A percentile compares a stretch with the other conserved stretches of the same genome.
These are phyloP conservation scores for Leishmania arabica DNA, from an alignment of 208 protist species.

Conservation along the genomic window DNA sequence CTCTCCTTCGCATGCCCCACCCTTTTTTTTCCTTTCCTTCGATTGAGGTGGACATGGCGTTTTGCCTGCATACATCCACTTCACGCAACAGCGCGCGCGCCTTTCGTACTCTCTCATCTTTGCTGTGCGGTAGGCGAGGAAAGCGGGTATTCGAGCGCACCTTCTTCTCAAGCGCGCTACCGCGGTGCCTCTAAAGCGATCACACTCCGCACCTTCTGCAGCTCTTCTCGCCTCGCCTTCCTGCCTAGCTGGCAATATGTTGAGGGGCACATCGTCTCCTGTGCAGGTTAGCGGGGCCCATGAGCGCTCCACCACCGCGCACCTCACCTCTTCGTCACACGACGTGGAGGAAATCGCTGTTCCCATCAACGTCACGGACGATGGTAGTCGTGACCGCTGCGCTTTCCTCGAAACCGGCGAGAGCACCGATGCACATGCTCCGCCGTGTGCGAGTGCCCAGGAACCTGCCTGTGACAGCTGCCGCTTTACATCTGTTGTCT, in stretches of 20 bases:
- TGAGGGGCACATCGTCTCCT: not conserved
- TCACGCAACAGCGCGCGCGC: not conserved
- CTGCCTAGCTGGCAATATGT: not conserved
- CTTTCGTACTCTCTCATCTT: not conserved
- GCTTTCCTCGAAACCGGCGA: not conserved
- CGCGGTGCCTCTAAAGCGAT: not conserved
- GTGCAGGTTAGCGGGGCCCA: not conserved
- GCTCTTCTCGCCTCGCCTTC: not conserved
- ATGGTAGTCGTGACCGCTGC: not conserved
- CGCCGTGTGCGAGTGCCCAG: not conserved
- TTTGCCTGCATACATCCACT: not conserved
- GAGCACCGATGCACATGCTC: not conserved
- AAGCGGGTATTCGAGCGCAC: not conserved
- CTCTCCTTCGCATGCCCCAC: not conserved
- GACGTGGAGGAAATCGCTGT: not conserved
- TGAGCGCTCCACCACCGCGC: constrained; percentile 4
- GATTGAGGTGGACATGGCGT: not conserved
- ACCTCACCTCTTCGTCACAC: not conserved
- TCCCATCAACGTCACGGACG: not conserved
- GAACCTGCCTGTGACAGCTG: not conserved
- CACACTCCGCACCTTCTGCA: not conserved
- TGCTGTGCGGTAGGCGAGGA: not conserved
- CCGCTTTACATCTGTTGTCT: not conserved
- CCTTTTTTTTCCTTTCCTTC: not conserved
- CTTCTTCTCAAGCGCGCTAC: not conserved